These are phyloP conservation scores for Exophiala phaeomuriformis DNA, from an alignment of 2,329 filamentous ascomycete genomes.

Conservation along the genomic window DNA sequence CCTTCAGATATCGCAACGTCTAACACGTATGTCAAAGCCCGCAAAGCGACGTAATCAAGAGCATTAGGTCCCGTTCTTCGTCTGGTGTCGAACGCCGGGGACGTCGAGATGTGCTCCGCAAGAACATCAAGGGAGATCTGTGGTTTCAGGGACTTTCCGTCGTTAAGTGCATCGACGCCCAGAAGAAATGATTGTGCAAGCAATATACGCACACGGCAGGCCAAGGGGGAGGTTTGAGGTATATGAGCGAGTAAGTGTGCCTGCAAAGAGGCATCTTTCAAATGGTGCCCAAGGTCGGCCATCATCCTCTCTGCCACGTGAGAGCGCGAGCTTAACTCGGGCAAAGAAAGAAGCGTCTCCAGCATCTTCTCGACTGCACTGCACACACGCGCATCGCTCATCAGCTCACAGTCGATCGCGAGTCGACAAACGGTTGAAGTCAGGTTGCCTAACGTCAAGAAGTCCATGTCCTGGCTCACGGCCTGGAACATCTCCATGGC, in stretches of 20 bases:
- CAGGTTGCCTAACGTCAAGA: constrained; percentile 21
- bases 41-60: constrained; percentile 60
- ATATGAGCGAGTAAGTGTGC: constrained; percentile 37
- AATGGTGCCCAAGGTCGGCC: constrained; percentile 22
- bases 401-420: constrained; percentile 19
- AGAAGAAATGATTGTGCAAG: constrained; percentile 31
- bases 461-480: constrained; percentile 24
- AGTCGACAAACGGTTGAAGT: constrained; percentile 23
- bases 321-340: constrained; percentile 9
- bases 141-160: not conserved
- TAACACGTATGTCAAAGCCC: constrained; percentile 59
- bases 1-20: constrained; percentile 69
- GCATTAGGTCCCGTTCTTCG: constrained; percentile 9
- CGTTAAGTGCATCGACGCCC: constrained; percentile 5
- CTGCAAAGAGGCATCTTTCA: constrained; percentile 35
- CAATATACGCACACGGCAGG: constrained; percentile 36
- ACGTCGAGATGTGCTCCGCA: constrained; percentile 18
- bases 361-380: constrained; percentile 19
- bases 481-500: constrained; percentile 17
- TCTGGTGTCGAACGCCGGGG: constrained; percentile 21
- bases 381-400: constrained; percentile 18
- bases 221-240: constrained; percentile 32
- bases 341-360: constrained; percentile 14
- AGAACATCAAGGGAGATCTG: constrained; percentile 13
- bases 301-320: constrained; percentile 21